Evolutionary conservation across 345 rosid species (phyloP).

Genomic region (Excoecaria cochinchinensis): DNA sequence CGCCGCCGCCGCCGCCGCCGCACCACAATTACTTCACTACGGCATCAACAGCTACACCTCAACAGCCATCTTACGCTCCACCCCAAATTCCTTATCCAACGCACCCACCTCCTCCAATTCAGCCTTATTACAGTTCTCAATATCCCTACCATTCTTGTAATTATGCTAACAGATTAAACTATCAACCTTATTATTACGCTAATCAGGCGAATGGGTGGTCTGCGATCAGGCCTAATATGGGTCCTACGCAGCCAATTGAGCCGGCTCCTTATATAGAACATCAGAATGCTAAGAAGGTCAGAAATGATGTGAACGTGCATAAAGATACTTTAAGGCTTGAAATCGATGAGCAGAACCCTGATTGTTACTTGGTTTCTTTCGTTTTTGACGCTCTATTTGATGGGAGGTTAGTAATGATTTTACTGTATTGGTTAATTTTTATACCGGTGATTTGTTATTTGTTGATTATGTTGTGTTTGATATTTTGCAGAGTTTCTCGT

Average conservation of each 20-base stretch:
- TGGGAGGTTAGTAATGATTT: conserved; percentile 58
- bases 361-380: conserved; percentile 73
- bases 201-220: conserved; percentile 55
- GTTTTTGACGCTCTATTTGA: conserved; percentile 80
- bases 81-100: conserved; percentile 35
- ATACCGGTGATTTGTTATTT: background rate
- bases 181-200: conserved; percentile 51
- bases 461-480: background rate
- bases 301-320: conserved; percentile 85
- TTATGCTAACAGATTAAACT: conserved; percentile 41
- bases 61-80: conserved; percentile 28
- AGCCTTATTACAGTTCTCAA: conserved; percentile 34
- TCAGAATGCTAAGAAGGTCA: conserved; percentile 83
- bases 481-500: background rate
- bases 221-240: conserved; percentile 37
- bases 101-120: conserved; percentile 38
- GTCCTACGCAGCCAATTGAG: conserved; percentile 26
- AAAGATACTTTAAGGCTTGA: conserved; percentile 70
- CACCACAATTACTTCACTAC: conserved; percentile 17
- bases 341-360: conserved; percentile 67
- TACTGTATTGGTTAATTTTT: background rate
- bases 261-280: conserved; percentile 78
- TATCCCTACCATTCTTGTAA: conserved; percentile 28
- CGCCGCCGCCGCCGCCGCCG: conserved; percentile 33
- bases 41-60: conserved; percentile 3